A percentile compares a stretch with the other conserved stretches of the same genome.
phyloP scores from a whole-genome alignment of 768 basidiomycete genomes.

The Boletus sp. region DNA sequence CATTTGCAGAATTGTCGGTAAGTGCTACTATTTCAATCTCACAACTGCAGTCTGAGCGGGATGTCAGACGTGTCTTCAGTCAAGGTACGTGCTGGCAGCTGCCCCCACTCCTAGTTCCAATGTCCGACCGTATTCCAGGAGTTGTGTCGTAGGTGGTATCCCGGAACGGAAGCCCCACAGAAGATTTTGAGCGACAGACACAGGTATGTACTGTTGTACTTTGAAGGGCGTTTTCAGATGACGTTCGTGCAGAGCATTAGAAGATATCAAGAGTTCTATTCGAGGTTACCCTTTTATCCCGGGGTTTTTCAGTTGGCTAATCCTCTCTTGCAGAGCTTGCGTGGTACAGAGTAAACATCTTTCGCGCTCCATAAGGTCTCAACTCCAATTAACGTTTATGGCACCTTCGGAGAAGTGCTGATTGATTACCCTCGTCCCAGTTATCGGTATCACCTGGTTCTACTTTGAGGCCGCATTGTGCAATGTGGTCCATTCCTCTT shows the following conservation, averaged over 20 bases:
- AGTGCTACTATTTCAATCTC: constrained; percentile 25
- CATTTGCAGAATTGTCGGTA: constrained; percentile 62
- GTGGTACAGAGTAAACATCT: constrained; percentile 79
- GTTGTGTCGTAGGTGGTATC: constrained; percentile 72
- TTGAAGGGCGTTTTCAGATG: neutral
- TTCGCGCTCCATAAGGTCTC: constrained; percentile 37
- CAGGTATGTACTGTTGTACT: constrained; percentile 43
- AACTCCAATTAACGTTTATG: neutral
- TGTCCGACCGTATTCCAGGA: constrained; percentile 46
- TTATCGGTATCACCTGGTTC: neutral
- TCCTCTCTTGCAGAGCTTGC: constrained; percentile 53
- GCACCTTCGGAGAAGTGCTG: neutral
- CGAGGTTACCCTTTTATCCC: constrained; percentile 42
- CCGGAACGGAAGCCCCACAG: constrained; percentile 25
- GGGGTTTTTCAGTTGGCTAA: constrained; percentile 2
- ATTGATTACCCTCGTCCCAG: neutral
- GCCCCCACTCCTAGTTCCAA: neutral
- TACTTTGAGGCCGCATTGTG: neutral
- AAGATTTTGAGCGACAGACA: constrained; percentile 45
- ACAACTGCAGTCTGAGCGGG: neutral
- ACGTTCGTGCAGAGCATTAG: constrained; percentile 58
- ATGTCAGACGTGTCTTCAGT: constrained; percentile 76
- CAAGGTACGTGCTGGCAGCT: constrained; percentile 56
- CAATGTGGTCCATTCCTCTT: constrained; percentile 30
- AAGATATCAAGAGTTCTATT: constrained; percentile 79